phyloP scores from a whole-genome alignment of 176 grass and related monocot species.

The Aechmea fasciata region DNA sequence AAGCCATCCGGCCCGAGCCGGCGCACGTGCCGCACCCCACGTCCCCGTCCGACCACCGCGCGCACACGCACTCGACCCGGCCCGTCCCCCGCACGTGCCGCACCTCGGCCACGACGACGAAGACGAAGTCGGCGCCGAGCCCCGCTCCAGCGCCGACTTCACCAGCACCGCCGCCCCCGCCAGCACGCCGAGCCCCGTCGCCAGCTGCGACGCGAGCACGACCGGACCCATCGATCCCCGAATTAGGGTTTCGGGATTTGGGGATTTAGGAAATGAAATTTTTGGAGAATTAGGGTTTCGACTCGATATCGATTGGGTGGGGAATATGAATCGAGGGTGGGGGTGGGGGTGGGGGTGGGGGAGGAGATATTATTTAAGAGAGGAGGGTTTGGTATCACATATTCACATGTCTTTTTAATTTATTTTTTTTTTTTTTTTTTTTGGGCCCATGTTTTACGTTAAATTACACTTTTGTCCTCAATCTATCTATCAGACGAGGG shows the following conservation, averaged over 20 bases:
- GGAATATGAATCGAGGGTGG: no score
- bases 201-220: constrained; percentile 54
- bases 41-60: constrained; percentile 90
- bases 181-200: constrained; percentile 63
- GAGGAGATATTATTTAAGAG: no score
- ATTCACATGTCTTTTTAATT: no score
- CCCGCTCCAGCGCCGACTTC: constrained; percentile 34
- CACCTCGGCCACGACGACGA: constrained; percentile 54
- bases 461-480: no score
- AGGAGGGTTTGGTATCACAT: no score
- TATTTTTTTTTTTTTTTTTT: no score
- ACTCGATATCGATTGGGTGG: no score
- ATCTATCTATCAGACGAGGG: no score
- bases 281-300: background rate
- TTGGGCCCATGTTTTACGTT: no score
- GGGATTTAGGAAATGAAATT: background rate
- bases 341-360: no score
- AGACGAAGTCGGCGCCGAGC: constrained; percentile 13
- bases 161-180: constrained; percentile 56
- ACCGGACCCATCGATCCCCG: constrained; percentile 45
- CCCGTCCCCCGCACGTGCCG: constrained; percentile 65
- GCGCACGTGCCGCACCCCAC: constrained; percentile 68
- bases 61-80: constrained; percentile 59
- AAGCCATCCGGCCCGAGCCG: constrained; percentile 53
- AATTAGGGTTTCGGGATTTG: background rate